These are phyloP conservation scores for Zasmidium cellare DNA, from an alignment of 2,329 filamentous ascomycete species.

Conservation along the genomic window DNA sequence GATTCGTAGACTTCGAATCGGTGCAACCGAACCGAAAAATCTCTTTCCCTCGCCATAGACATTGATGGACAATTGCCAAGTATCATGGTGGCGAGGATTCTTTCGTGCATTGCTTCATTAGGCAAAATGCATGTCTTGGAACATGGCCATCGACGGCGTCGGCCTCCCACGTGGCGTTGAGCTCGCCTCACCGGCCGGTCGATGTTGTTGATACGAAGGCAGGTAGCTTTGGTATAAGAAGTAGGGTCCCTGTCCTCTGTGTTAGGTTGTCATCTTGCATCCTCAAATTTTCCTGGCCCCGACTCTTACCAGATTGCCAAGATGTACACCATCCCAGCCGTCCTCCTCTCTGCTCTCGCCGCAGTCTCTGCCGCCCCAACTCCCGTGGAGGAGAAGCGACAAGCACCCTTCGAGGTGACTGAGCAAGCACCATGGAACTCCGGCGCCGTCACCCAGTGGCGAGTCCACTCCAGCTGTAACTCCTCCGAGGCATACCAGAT, in stretches of 20 bases:
- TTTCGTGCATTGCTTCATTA: not conserved
- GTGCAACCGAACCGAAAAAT: not conserved
- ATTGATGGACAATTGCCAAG: slow-evolving; percentile 14
- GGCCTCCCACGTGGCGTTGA: not conserved
- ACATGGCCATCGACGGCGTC: not conserved
- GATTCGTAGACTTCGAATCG: not conserved
- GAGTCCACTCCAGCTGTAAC: slow-evolving; percentile 68
- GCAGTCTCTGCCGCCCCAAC: slow-evolving; percentile 17
- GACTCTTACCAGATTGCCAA: not conserved
- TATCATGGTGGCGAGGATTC: not conserved
- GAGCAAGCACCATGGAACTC: slow-evolving; percentile 20
- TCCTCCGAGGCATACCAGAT: slow-evolving; percentile 60
- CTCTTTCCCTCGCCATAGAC: slow-evolving; percentile 4
- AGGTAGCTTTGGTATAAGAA: not conserved
- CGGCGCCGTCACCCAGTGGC: slow-evolving; percentile 43
- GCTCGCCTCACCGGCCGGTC: not conserved
- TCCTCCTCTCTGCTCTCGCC: slow-evolving; percentile 12
- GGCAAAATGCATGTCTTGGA: not conserved
- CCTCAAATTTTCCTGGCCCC: not conserved
- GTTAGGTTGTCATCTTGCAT: not conserved
- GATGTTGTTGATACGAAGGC: not conserved
- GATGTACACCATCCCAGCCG: slow-evolving; percentile 12
- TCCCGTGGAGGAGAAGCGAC: slow-evolving; percentile 10
- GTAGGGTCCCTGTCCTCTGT: not conserved
- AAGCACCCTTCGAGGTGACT: slow-evolving; percentile 16